Evolutionary conservation across 2,329 filamentous ascomycete species (phyloP).

Genomic region (Cercospora brassicicola): DNA sequence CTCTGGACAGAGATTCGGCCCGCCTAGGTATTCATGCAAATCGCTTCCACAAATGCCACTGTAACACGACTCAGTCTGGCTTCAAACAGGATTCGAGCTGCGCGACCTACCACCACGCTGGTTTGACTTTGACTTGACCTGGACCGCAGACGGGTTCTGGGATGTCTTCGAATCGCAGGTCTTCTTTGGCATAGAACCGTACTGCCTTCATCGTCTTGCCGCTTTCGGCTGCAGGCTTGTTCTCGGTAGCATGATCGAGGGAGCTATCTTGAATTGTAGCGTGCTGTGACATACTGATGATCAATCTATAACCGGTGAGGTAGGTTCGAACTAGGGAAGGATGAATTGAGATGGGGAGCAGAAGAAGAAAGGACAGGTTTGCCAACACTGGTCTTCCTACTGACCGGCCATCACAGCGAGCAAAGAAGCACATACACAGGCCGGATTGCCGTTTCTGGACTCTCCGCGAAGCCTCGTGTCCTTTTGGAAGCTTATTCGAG

Average conservation of each 20-base stretch:
- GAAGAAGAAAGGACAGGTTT: neutral
- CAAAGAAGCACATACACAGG: conserved; percentile 1
- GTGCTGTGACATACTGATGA: conserved; percentile 12
- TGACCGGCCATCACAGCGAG: conserved; percentile 5
- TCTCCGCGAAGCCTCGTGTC: neutral
- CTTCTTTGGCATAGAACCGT: conserved; percentile 42
- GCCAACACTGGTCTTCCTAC: neutral
- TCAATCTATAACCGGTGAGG: neutral
- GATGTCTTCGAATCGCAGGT: conserved; percentile 40
- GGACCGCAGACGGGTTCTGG: conserved; percentile 37
- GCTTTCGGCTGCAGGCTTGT: conserved; percentile 13
- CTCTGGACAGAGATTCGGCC: conserved; percentile 45
- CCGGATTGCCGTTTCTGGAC: conserved; percentile 8
- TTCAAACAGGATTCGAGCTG: neutral
- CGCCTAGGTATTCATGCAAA: conserved; percentile 40
- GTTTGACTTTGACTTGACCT: conserved; percentile 41
- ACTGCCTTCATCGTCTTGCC: conserved; percentile 39
- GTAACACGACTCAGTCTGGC: conserved; percentile 13
- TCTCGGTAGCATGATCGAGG: conserved; percentile 13
- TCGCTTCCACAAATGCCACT: conserved; percentile 28
- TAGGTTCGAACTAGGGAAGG: neutral
- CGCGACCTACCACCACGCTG: conserved; percentile 39
- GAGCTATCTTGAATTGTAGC: conserved; percentile 19
- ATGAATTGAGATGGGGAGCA: neutral
- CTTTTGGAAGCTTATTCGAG: neutral